Conservation (phyloP, 768 basidiomycete genomes). For the Russula sp. region DNA sequence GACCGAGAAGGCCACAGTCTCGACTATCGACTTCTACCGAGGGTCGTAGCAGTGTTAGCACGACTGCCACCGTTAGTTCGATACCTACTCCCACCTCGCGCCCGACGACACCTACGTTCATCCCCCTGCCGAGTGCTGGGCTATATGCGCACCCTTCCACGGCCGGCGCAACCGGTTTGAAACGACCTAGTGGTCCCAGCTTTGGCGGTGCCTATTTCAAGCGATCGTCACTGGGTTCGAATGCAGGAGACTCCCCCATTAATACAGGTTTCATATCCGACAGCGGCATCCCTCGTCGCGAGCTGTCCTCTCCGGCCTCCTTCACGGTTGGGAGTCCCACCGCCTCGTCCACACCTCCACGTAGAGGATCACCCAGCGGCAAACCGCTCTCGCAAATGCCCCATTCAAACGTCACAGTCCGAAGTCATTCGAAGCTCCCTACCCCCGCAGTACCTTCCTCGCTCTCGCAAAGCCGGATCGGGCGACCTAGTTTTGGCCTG, state of each 20-base stretch:
- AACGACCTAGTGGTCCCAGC: constrained; percentile 53
- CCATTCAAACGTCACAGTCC: constrained; percentile 29
- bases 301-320: neutral
- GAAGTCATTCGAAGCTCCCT: constrained; percentile 26
- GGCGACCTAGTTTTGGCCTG: constrained; percentile 25
- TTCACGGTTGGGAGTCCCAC: neutral
- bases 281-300: constrained; percentile 14
- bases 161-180: constrained; percentile 41
- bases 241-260: constrained; percentile 32
- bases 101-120: constrained; percentile 69
- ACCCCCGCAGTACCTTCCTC: constrained; percentile 17
- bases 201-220: constrained; percentile 38
- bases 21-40: constrained; percentile 60
- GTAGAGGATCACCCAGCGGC: constrained; percentile 12
- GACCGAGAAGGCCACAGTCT: constrained; percentile 60
- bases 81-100: constrained; percentile 64
- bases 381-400: constrained; percentile 16
- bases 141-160: constrained; percentile 36
- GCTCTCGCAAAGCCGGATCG: constrained; percentile 31
- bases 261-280: constrained; percentile 15
- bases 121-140: constrained; percentile 59
- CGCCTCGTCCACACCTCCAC: constrained; percentile 8
- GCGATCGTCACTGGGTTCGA: constrained; percentile 57
- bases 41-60: constrained; percentile 38
- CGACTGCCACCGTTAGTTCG: constrained; percentile 52